Evolutionary conservation across 1,284 basidiomycete species (phyloP).

Genomic region (Rhodotorula mucilaginosa): DNA sequence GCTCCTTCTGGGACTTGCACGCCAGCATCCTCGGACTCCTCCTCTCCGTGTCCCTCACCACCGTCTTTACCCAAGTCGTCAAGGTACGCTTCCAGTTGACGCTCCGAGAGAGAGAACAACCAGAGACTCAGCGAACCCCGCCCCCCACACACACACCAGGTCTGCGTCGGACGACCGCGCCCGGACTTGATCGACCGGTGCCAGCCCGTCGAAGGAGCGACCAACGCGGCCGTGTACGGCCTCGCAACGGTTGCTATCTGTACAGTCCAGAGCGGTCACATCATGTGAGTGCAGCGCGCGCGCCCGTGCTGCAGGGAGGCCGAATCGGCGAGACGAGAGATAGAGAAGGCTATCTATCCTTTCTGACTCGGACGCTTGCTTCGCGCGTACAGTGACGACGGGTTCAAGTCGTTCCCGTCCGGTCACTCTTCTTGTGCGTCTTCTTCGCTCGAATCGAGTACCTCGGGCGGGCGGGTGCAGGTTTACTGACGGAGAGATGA

Average conservation of each 20-base stretch:
- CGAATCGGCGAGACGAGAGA: too few relatives aligned
- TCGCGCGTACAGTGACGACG: conserved; percentile 57
- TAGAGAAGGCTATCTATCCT: background rate
- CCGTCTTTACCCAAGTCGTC: conserved; percentile 69
- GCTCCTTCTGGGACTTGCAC: conserved; percentile 85
- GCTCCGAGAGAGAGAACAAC: too few relatives aligned
- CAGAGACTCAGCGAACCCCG: conserved; percentile 53
- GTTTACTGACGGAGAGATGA: too few relatives aligned
- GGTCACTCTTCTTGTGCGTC: conserved; percentile 64
- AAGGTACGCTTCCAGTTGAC: conserved; percentile 52
- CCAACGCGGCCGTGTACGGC: conserved; percentile 61
- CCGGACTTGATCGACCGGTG: conserved; percentile 46
- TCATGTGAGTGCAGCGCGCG: conserved; percentile 17
- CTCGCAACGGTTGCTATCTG: conserved; percentile 70
- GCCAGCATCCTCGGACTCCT: conserved; percentile 63
- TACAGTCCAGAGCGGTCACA: conserved; percentile 51
- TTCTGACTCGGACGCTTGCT: background rate
- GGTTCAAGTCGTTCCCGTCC: conserved; percentile 85
- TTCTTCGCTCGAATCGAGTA: too few relatives aligned
- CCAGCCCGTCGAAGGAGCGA: conserved; percentile 62
- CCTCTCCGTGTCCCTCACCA: conserved; percentile 69
- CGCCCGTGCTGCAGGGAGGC: too few relatives aligned
- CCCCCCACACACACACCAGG: conserved; percentile 7
- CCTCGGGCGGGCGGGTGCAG: too few relatives aligned
- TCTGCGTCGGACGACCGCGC: conserved; percentile 77